Evolutionary conservation across 371 early-diverging fungal species (phyloP).

Genomic region (Saksenaea oblongispora): DNA sequence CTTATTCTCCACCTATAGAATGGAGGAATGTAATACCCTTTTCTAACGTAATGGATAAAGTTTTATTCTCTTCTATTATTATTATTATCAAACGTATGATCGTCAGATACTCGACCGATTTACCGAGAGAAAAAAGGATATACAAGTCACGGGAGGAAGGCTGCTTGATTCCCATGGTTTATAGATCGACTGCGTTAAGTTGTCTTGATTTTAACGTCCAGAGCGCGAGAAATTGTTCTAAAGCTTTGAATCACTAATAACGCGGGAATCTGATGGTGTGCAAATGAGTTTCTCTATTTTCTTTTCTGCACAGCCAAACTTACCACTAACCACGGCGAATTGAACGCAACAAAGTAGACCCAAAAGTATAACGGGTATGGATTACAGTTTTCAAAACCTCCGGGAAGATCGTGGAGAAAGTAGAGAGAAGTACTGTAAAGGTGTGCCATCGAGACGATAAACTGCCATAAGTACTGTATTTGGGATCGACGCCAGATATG

Average conservation of each 20-base stretch:
- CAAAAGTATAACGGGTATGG: conserved; percentile 46
- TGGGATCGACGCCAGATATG: conserved; percentile 62
- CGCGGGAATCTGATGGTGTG: background rate
- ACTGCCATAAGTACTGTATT: conserved; percentile 68
- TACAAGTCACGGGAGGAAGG: no score
- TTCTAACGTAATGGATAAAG: conserved; percentile 1
- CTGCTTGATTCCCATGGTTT: no score
- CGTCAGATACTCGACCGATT: no score
- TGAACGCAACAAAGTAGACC: conserved; percentile 45
- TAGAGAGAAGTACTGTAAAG: conserved; percentile 38
- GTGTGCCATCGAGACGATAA: conserved; percentile 56
- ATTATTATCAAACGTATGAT: no score
- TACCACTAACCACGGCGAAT: conserved; percentile 48
- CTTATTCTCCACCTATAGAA: background rate
- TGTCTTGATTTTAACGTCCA: background rate
- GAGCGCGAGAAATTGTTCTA: background rate
- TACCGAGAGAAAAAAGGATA: no score
- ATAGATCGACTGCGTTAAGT: background rate
- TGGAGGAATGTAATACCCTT: background rate
- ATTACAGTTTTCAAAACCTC: conserved; percentile 31
- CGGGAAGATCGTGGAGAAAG: conserved; percentile 36
- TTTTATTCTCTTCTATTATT: background rate
- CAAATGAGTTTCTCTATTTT: background rate
- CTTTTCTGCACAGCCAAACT: background rate
- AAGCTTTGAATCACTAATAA: conserved; percentile 4